Base-by-base conservation (phyloP, 371 early-diverging fungal species). In the Rhizopus microsporus region DNA sequence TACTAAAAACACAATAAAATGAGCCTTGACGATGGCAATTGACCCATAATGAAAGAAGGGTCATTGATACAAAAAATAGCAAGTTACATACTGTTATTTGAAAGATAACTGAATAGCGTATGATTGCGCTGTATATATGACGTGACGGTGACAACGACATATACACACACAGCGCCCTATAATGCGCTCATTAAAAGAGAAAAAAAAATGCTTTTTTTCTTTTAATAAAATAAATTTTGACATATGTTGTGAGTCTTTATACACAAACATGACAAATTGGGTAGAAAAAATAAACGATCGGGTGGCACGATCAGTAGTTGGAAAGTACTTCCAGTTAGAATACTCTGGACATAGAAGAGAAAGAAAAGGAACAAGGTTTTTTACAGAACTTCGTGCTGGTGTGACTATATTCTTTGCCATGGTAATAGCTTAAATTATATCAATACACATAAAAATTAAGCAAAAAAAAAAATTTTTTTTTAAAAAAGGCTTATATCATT, bases 331-430 rank as follows among this genome's bases (percentile, higher is more conserved):
- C 61, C 80, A 81, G 58, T 75, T 89, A 32, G 86, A 86, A 52
- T 82, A 84, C 7, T 86, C 85, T 0, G 83, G 83, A 0, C 75
- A 82, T 34, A 67, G 68, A 48, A 64, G 63, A 5, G 77, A 81
- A 45, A 82, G 89, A 23, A 67, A 77, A 30, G 75, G 74, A 13
- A 85, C 89, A 31, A 69, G 56, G 42, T 86, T 90, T 67, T 74
- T 71, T 12, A 82, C 88, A 32, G 89, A 90, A 75, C 47, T 89
- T 32, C 82, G 87, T 50, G 90, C 87, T 12, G 91, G 91, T 9
- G 58, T 88, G 29, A 81, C 72, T 39, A 59, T 68, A 7, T 71
- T 71, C 32, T 68, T 71, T 53, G 68, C 72, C 35, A 71, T 71
- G 72, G 71, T 71, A 68, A 59, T 23, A 23, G 23, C 23, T 23